Base-by-base conservation (phyloP, 2,329 filamentous ascomycete species). In the Stachybotrys elegans region DNA sequence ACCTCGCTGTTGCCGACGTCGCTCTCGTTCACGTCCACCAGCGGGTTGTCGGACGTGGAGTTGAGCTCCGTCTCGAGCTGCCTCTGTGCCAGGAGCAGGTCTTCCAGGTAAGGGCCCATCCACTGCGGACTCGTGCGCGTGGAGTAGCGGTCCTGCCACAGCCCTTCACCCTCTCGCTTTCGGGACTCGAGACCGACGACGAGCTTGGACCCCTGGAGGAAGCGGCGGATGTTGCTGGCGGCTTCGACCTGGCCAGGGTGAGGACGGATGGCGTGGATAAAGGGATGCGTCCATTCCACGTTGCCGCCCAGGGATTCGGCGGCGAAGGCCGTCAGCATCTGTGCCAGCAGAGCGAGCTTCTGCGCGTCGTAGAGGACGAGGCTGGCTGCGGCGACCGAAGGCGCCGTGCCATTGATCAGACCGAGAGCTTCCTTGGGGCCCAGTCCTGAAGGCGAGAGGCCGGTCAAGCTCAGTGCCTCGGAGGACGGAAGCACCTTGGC, bases 51-150 rank as follows among this genome's bases (percentile, higher is more conserved):
- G 0, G 80, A 81, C 0, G 79, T 80, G 0, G 81, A 82, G 59
- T 86, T 87, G 14, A 84, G 68, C 54, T 87, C 84, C 1, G 71
- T 64, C 1, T 65, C 58, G 0, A 88, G 55, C 54, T 86, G 83
- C 3, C 66, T 57, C 34, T 74, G 66, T 0, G 82, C 78, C 0
- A 83, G 69, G 1, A 66, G 44, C 0, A 87, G 63, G 49, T 86
- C 82, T 56, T 87, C 83, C 0, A 86, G 62, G 16, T 78, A 69
- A 0, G 83, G 83, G 0, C 81, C 81, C 22, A 87, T 69, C 83
- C 83, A 86, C 60, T 88, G 83, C 0, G 79, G 71, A 1, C 80
- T 73, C 0, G 79, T 86, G 7, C 84, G 72, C 2, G 83, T 66
- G 0, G 81, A 70, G 53, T 87, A 87, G 3, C 83, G 72, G 57